Conservation (phyloP, 1,284 basidiomycete genomes). For the Trametes pubescens region DNA sequence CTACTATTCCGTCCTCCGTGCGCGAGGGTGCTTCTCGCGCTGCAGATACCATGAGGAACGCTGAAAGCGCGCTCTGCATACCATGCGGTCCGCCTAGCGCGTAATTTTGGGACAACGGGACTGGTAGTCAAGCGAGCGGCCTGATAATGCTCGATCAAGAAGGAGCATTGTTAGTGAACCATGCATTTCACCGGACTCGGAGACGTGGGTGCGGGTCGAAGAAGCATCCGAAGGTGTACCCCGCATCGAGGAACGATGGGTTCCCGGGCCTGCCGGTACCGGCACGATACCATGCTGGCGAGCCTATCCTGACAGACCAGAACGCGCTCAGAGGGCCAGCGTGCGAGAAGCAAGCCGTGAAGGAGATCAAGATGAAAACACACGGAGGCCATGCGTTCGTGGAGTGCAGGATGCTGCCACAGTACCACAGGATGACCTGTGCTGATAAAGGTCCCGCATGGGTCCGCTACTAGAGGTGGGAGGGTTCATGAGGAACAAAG, state of each 20-base stretch:
- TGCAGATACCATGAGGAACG: constrained; percentile 21
- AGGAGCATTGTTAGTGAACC: not conserved
- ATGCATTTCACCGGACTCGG: constrained; percentile 13
- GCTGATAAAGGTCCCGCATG: constrained; percentile 10
- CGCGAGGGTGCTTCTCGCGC: constrained; percentile 4
- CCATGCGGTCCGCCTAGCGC: constrained; percentile 22
- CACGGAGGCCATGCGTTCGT: constrained; percentile 12
- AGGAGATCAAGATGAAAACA: constrained; percentile 11
- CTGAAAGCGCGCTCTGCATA: constrained; percentile 14
- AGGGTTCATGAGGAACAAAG: not conserved
- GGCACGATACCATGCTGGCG: constrained; percentile 9
- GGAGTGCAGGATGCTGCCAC: constrained; percentile 12
- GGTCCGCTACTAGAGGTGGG: not conserved
- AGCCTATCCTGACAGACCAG: constrained; percentile 1
- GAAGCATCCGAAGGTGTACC: constrained; percentile 4
- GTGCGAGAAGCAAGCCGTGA: not conserved
- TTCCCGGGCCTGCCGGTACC: constrained; percentile 7
- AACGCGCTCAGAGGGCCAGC: constrained; percentile 1
- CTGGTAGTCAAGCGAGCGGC: constrained; percentile 19
- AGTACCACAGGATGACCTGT: not conserved
- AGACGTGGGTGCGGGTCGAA: constrained; percentile 4
- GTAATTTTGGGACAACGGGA: constrained; percentile 8
- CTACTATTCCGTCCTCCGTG: constrained; percentile 3
- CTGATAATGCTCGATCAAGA: constrained; percentile 16
- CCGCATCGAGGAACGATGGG: constrained; percentile 1